A percentile compares a stretch with the other conserved stretches of the same genome.
These are phyloP conservation scores for Parachaetomium inaequale DNA, from an alignment of 495 filamentous ascomycete genomes.

Conservation along the genomic window DNA sequence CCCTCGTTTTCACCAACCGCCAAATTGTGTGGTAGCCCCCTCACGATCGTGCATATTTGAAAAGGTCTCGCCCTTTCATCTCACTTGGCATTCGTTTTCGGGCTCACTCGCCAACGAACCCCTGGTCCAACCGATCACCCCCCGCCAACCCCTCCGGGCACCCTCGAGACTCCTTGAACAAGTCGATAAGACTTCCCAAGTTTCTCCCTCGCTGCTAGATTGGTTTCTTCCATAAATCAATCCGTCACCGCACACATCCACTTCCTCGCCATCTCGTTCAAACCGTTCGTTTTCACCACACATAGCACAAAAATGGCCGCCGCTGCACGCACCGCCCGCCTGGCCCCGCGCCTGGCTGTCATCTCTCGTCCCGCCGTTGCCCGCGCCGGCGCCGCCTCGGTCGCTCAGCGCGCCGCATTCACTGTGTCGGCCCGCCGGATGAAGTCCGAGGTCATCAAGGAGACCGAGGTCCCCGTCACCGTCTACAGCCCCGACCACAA, in stretches of 20 bases:
- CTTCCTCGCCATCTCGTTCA: background rate
- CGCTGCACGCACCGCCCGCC: constrained; percentile 35
- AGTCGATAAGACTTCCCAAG: background rate
- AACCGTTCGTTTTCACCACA: background rate
- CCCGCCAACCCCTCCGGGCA: too few relatives aligned
- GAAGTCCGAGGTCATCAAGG: constrained; percentile 47
- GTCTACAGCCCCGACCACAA: constrained; percentile 45
- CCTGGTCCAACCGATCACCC: background rate
- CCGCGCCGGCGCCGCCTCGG: constrained; percentile 14
- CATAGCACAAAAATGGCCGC: constrained; percentile 38
- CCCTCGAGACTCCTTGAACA: too few relatives aligned
- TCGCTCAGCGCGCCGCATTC: constrained; percentile 36
- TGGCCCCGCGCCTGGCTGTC: constrained; percentile 34
- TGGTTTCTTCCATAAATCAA: background rate
- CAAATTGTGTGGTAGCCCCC: constrained; percentile 14
- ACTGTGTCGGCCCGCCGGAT: constrained; percentile 37
- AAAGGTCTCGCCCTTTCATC: constrained; percentile 5
- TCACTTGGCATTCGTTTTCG: constrained; percentile 1
- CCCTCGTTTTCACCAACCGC: constrained; percentile 3
- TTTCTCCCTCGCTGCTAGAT: background rate
- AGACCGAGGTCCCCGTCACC: constrained; percentile 49
- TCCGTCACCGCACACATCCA: background rate
- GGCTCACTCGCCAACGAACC: too few relatives aligned
- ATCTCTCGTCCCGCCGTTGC: constrained; percentile 32
- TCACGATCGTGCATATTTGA: constrained; percentile 7